Evolutionary conservation across 2,329 filamentous ascomycete species (phyloP).

Genomic region (Tolypocladium cylindrosporum): DNA sequence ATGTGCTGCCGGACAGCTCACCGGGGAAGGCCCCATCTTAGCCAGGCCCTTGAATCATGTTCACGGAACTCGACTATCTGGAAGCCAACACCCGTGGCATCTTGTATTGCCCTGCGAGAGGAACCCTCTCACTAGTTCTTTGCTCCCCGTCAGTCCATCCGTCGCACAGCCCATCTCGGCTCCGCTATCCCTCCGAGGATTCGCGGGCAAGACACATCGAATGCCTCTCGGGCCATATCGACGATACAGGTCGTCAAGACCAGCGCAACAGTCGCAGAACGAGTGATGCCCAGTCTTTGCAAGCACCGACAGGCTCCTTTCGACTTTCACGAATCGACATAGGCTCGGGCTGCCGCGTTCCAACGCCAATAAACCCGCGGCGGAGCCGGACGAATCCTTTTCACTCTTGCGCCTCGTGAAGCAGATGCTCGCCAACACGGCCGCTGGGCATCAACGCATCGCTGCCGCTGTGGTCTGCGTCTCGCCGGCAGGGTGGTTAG

Average conservation of each 20-base stretch:
- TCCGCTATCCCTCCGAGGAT: background rate
- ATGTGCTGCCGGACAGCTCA: constrained; percentile 26
- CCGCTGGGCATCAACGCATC: background rate
- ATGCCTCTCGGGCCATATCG: background rate
- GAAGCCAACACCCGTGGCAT: background rate
- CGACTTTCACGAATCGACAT: background rate
- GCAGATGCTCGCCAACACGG: background rate
- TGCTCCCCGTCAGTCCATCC: background rate
- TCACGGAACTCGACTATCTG: background rate
- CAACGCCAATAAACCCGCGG: background rate
- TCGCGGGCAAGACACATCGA: background rate
- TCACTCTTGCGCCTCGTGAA: background rate
- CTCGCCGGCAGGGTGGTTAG: background rate
- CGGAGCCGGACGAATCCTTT: background rate
- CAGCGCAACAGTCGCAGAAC: background rate
- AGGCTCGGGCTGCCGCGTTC: background rate
- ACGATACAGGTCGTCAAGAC: background rate
- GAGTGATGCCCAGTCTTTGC: background rate
- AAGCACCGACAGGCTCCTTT: background rate
- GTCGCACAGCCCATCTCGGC: background rate
- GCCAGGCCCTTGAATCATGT: background rate
- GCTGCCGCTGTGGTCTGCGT: background rate
- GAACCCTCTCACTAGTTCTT: background rate
- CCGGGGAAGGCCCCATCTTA: too few species aligned
- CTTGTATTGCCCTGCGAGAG: background rate